These are phyloP conservation scores for Colletotrichum tofieldiae DNA, from an alignment of 2,329 filamentous ascomycete genomes.

Conservation along the genomic window DNA sequence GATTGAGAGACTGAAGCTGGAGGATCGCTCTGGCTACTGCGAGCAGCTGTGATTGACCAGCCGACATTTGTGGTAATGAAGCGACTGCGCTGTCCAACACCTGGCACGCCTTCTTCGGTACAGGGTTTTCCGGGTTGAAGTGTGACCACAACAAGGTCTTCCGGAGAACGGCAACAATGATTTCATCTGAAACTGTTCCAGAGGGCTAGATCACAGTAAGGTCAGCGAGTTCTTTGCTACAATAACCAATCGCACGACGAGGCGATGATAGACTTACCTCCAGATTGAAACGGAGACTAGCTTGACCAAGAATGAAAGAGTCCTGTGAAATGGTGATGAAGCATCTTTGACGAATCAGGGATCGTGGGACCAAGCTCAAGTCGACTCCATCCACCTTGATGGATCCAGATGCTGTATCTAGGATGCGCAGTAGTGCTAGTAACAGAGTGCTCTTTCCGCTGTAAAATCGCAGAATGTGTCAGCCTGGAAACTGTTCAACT, in stretches of 20 bases:
- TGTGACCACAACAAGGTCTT: not conserved
- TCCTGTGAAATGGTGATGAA: constrained; percentile 31
- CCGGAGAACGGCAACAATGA: not conserved
- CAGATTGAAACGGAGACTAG: constrained; percentile 33
- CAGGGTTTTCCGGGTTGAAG: not conserved
- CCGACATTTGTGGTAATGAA: constrained; percentile 28
- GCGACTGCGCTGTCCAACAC: not conserved
- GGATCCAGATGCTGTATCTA: not conserved
- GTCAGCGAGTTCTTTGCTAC: not conserved
- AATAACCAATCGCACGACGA: too few species aligned
- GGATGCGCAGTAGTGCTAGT: constrained; percentile 16
- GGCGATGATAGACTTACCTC: constrained; percentile 1
- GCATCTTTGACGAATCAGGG: constrained; percentile 18
- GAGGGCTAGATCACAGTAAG: not conserved
- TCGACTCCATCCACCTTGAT: constrained; percentile 27
- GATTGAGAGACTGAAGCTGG: not conserved
- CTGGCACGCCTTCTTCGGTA: not conserved
- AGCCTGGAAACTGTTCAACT: not conserved
- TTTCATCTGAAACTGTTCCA: not conserved
- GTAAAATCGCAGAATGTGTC: not conserved
- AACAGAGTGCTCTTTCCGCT: constrained; percentile 34
- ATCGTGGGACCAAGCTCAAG: constrained; percentile 9
- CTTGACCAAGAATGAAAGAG: constrained; percentile 3
- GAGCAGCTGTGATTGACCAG: constrained; percentile 20
- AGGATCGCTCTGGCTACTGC: constrained; percentile 25